Percentiles rank a stretch among this genome's conserved stretches.
These are phyloP conservation scores for Ramaria sp. DNA, from an alignment of 768 basidiomycete genomes.

Conservation along the genomic window DNA sequence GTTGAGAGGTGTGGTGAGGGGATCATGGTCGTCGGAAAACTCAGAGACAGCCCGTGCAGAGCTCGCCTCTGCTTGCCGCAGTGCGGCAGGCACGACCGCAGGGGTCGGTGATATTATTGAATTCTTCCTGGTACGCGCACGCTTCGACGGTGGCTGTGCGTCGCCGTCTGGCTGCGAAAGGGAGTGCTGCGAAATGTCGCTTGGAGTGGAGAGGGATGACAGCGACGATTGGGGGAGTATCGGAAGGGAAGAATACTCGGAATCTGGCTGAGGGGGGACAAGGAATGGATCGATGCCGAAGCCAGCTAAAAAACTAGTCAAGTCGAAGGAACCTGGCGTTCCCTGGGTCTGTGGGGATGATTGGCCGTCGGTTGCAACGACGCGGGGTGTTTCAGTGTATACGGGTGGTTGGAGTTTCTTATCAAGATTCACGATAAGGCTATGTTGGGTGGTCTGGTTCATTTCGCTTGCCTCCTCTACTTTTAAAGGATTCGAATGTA, in stretches of 20 bases:
- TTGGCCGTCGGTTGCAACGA: conserved; percentile 26
- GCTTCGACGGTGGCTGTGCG: conserved; percentile 14
- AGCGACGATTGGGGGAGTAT: conserved; percentile 29
- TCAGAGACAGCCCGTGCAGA: conserved; percentile 7
- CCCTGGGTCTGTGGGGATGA: conserved; percentile 21
- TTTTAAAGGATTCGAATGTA: background rate
- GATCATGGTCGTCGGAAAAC: conserved; percentile 10
- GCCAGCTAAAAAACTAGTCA: conserved; percentile 24
- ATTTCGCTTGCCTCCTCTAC: background rate
- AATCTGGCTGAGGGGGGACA: conserved; percentile 20
- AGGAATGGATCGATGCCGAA: conserved; percentile 35
- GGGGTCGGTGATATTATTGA: conserved; percentile 29
- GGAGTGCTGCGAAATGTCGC: conserved; percentile 22
- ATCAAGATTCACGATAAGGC: conserved; percentile 37
- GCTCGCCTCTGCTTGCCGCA: background rate
- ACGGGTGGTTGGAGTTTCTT: conserved; percentile 1
- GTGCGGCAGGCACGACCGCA: conserved; percentile 18
- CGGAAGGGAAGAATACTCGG: conserved; percentile 17
- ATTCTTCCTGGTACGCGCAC: conserved; percentile 28
- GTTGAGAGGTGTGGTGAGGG: conserved; percentile 24
- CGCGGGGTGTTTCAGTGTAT: conserved; percentile 19
- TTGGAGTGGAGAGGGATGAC: conserved; percentile 60
- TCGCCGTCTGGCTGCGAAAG: conserved; percentile 15
- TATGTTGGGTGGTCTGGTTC: conserved; percentile 17
- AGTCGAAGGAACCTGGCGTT: conserved; percentile 25